Evolutionary conservation across 2,329 filamentous ascomycete genomes (phyloP).

Genomic region (Fusarium sarcochroum): DNA sequence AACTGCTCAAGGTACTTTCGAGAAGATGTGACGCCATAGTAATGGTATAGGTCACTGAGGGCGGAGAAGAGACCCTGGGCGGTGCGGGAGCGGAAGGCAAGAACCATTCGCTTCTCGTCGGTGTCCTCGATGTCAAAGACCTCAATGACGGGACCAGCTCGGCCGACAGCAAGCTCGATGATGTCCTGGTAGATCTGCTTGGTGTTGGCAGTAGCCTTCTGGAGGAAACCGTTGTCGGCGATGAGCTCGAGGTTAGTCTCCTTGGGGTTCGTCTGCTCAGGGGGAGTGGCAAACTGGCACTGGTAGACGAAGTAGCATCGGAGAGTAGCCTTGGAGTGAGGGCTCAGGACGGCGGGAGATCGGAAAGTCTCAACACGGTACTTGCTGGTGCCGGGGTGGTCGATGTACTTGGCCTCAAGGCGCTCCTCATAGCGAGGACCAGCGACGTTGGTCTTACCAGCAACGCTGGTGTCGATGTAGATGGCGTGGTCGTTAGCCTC

Average conservation of each 20-base stretch:
- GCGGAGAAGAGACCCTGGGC: constrained; percentile 95
- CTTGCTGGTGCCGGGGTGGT: constrained; percentile 78
- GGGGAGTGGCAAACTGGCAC: constrained; percentile 85
- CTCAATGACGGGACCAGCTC: constrained; percentile 96
- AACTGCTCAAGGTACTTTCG: constrained; percentile 99
- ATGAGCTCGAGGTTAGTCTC: constrained; percentile 94
- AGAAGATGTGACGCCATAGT: constrained; percentile 96
- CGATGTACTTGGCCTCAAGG: constrained; percentile 95
- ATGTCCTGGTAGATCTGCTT: constrained; percentile 96
- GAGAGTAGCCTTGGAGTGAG: constrained; percentile 81
- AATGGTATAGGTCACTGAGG: constrained; percentile 96
- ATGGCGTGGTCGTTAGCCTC: constrained; percentile 95
- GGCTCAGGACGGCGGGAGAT: constrained; percentile 84
- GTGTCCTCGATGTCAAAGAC: constrained; percentile 95
- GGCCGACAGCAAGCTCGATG: constrained; percentile 84
- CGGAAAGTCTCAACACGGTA: constrained; percentile 99
- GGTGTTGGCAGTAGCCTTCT: constrained; percentile 96
- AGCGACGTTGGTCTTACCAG: constrained; percentile 80
- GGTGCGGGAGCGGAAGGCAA: constrained; percentile 94
- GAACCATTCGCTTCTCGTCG: constrained; percentile 91
- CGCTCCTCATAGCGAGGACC: constrained; percentile 95
- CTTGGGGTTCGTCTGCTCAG: constrained; percentile 77
- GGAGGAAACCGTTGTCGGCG: constrained; percentile 92
- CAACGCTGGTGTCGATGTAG: constrained; percentile 97
- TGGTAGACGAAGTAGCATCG: constrained; percentile 99